Conservation (phyloP, 192 early-diverging fungal genomes). For the Jimgerdemannia flammicorona region DNA sequence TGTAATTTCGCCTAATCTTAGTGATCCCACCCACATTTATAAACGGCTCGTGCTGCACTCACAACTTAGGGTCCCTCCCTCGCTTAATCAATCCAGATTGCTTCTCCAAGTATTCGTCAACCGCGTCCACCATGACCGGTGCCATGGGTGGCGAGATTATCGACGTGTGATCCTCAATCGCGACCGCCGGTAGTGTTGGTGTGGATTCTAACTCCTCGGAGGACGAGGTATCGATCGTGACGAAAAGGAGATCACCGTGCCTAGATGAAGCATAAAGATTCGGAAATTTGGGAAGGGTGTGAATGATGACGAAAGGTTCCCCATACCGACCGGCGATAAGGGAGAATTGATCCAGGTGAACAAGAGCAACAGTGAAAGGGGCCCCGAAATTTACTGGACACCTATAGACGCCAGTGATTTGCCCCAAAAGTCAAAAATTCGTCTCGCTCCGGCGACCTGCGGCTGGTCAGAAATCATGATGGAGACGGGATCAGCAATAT, state of each 20-base stretch:
- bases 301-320: too few relatives aligned
- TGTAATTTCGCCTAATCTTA: neutral
- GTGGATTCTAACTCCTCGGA: slow-evolving; percentile 15
- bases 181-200: slow-evolving; percentile 22
- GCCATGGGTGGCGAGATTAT: slow-evolving; percentile 1
- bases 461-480: slow-evolving; percentile 41
- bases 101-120: slow-evolving; percentile 81
- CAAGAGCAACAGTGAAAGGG: neutral
- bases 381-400: slow-evolving; percentile 27
- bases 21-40: too few relatives aligned
- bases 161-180: slow-evolving; percentile 6
- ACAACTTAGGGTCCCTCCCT: slow-evolving; percentile 76
- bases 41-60: slow-evolving; percentile 13
- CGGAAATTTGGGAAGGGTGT: slow-evolving; percentile 1
- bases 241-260: slow-evolving; percentile 51
- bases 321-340: neutral
- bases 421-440: slow-evolving; percentile 24
- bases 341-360: slow-evolving; percentile 1
- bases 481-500: slow-evolving; percentile 34
- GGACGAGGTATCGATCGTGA: slow-evolving; percentile 9
- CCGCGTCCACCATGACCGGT: slow-evolving; percentile 56
- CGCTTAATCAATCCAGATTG: slow-evolving; percentile 82
- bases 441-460: slow-evolving; percentile 20
- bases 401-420: slow-evolving; percentile 29
- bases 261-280: slow-evolving; percentile 15